phyloP scores from a whole-genome alignment of 169 alveolate species.

The Plasmodium yoelii region DNA sequence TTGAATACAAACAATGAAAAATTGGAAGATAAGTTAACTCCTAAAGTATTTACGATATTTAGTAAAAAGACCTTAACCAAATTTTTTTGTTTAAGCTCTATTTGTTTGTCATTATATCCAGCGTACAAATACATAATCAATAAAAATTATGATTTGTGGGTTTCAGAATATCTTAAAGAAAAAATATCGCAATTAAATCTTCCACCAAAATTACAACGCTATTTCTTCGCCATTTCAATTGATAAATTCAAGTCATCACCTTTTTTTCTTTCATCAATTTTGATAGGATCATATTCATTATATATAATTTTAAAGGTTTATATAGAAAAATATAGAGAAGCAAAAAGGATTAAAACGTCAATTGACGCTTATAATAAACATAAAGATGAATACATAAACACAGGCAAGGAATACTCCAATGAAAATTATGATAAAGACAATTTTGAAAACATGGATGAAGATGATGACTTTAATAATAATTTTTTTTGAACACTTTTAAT shows the following conservation, averaged over 20 bases:
- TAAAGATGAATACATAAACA: slow-evolving; percentile 68
- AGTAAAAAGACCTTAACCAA: slow-evolving; percentile 37
- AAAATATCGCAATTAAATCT: slow-evolving; percentile 24
- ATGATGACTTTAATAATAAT: slow-evolving; percentile 28
- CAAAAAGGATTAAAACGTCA: slow-evolving; percentile 69
- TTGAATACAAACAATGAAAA: slow-evolving; percentile 26
- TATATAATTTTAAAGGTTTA: slow-evolving; percentile 73
- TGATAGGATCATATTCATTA: slow-evolving; percentile 71
- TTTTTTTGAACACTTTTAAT: not conserved
- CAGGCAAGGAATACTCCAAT: slow-evolving; percentile 58
- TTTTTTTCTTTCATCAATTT: slow-evolving; percentile 60
- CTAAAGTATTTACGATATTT: slow-evolving; percentile 16
- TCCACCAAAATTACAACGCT: slow-evolving; percentile 23
- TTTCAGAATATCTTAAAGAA: slow-evolving; percentile 44
- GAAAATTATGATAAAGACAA: slow-evolving; percentile 30
- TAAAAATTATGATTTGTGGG: slow-evolving; percentile 37
- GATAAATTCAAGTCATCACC: slow-evolving; percentile 69
- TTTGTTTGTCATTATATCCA: slow-evolving; percentile 55
- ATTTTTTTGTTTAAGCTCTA: slow-evolving; percentile 30
- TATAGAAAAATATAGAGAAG: slow-evolving; percentile 75
- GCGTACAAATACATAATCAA: slow-evolving; percentile 30
- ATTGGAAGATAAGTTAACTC: slow-evolving; percentile 21
- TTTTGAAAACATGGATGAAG: slow-evolving; percentile 24
- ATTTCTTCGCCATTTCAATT: slow-evolving; percentile 28
- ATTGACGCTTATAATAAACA: slow-evolving; percentile 56